phyloP scores from a whole-genome alignment of 305 asterid genomes.

The Plantago lanceolata region DNA sequence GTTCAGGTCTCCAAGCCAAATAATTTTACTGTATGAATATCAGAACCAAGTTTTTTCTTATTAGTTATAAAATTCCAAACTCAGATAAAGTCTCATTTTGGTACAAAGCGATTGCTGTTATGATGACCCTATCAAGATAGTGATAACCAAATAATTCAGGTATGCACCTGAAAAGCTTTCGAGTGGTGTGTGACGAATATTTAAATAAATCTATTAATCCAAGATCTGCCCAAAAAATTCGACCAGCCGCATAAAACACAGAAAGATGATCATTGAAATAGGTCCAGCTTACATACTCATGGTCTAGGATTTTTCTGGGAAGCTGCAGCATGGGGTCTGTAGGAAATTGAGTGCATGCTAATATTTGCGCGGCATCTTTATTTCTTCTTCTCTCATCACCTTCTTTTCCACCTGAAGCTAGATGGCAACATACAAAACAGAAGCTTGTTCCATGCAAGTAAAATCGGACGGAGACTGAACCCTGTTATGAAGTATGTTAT shows the following conservation, averaged over 20 bases:
- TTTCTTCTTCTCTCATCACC: conserved; percentile 58
- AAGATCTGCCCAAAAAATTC: no score
- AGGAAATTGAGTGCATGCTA: conserved; percentile 44
- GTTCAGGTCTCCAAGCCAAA: conserved; percentile 71
- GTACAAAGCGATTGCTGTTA: neutral
- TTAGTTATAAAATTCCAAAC: neutral
- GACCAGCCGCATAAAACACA: conserved; percentile 9
- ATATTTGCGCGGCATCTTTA: conserved; percentile 41
- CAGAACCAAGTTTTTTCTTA: conserved; percentile 19
- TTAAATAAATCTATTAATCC: neutral
- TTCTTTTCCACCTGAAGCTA: conserved; percentile 66
- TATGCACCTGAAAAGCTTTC: conserved; percentile 1
- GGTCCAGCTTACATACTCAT: conserved; percentile 40
- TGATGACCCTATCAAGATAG: neutral
- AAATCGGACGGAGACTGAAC: conserved; percentile 62
- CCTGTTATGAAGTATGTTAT: conserved; percentile 35
- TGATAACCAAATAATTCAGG: neutral
- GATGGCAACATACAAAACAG: conserved; percentile 62
- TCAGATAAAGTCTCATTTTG: neutral
- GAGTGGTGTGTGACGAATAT: neutral
- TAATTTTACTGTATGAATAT: conserved; percentile 42
- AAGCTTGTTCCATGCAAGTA: conserved; percentile 51
- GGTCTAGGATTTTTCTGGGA: conserved; percentile 56
- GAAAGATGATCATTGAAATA: conserved; percentile 7
- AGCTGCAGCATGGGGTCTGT: conserved; percentile 32